A percentile compares a stretch with the other conserved stretches of the same genome.
Conservation (phyloP, 2,329 filamentous ascomycete genomes). For the Botrytis cinerea region DNA sequence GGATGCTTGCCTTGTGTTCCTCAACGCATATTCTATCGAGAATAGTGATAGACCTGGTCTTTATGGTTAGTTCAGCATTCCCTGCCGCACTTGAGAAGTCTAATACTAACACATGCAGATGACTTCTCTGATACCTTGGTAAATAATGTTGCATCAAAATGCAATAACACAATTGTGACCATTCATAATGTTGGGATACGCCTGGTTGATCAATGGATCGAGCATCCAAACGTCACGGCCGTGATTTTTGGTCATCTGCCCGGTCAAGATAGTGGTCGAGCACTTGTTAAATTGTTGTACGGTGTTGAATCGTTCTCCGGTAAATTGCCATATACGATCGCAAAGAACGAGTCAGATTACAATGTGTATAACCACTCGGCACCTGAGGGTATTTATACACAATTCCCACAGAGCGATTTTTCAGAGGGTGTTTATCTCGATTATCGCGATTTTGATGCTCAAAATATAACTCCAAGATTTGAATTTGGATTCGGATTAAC, state of each 20-base stretch:
- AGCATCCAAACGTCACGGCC: background rate
- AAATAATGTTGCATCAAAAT: background rate
- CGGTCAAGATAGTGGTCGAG: background rate
- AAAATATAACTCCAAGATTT: background rate
- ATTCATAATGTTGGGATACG: background rate
- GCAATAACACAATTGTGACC: background rate
- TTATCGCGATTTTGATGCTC: background rate
- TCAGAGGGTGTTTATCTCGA: background rate
- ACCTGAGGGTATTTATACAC: background rate
- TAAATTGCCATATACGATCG: background rate
- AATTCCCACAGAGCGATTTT: background rate
- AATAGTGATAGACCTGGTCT: background rate
- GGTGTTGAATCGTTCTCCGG: background rate
- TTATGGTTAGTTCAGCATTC: background rate
- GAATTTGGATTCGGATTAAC: background rate
- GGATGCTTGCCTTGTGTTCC: background rate
- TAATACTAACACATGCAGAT: background rate
- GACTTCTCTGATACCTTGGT: background rate
- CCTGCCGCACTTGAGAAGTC: background rate
- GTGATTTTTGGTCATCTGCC: background rate
- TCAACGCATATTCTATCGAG: background rate
- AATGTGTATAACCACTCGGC: background rate
- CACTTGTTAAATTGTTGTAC: background rate
- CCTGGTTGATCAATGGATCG: background rate
- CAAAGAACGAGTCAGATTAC: background rate